phyloP scores from a whole-genome alignment of 2,329 filamentous ascomycete genomes.

The Metarhizium robertsii region DNA sequence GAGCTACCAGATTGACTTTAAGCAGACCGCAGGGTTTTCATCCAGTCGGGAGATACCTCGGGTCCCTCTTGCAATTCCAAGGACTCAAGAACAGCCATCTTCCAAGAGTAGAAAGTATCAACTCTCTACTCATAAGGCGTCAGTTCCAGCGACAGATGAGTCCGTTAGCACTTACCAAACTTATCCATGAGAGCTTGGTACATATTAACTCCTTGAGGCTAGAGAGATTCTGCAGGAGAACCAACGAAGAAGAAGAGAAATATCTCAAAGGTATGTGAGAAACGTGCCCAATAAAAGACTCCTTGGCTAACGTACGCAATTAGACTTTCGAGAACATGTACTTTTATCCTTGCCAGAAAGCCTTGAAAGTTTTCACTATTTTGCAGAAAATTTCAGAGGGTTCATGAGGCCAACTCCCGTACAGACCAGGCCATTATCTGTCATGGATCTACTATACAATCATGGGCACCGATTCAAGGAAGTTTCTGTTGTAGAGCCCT shows the following conservation, averaged over 20 bases:
- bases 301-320: neutral
- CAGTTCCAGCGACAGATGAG: conserved; percentile 4
- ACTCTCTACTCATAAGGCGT: conserved; percentile 3
- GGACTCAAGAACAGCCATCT: conserved; percentile 3
- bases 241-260: conserved; percentile 3
- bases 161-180: conserved; percentile 3
- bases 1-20: neutral
- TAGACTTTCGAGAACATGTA: conserved; percentile 4
- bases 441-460: conserved; percentile 1
- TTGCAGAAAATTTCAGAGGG: conserved; percentile 2
- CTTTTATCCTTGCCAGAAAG: conserved; percentile 1
- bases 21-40: conserved; percentile 1
- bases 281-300: neutral
- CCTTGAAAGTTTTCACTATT: conserved; percentile 3
- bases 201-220: conserved; percentile 2
- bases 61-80: conserved; percentile 4
- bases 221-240: conserved; percentile 5
- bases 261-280: conserved; percentile 6
- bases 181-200: conserved; percentile 5
- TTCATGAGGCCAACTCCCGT: neutral
- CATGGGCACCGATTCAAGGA: neutral
- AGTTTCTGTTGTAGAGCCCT: conserved; percentile 2
- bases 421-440: conserved; percentile 2
- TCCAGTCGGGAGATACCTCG: neutral
- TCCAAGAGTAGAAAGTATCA: conserved; percentile 1